Evolutionary conservation across 257 asterid genomes (phyloP), one percentile per base, ranked within the genome.

Genomic region (Ilex aquifolium): DNA sequence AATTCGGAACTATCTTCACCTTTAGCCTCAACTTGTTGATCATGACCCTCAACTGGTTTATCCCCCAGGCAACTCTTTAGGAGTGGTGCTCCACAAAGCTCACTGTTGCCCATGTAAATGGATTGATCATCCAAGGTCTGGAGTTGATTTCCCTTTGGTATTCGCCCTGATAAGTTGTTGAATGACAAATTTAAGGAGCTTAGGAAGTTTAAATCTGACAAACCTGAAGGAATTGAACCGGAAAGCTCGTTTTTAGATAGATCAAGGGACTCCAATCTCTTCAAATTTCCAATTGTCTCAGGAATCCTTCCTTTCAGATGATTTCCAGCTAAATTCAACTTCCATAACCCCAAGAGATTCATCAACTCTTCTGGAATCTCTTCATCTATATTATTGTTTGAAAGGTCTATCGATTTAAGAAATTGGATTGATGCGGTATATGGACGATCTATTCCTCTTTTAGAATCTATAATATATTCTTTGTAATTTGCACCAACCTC

Each of bases 281-380:
- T 62, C 77, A 75, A n/a, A 7, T 71, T 57, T 42, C 56, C 74
- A 48, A 75, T 67, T 15, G 31, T 56, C 60, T 15, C 48, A 7
- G 79, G 82, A 30, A 77, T 73, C 46, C 12, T 73, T 44, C 80
- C 82, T 8, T 40, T 62, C 31, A 77, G 39, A 64, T 69, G 55
- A 53, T 77, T 77, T 60, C 16, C 66, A 21, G 79, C 69, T 48
- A 77, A 6, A 16, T 77, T 74, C 11, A 79, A 69, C 2, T 75
- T 70, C 51, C 55, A 31, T 65, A 76, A 44, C n/a, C 69, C 69
- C 27, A 51, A 63, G 14, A 79, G 74, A 14, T 66, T 32, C 7
- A 80, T 72, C 7, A 81, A 1, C 31, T 58, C 79, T 36, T 14
- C 40, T 12, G 83, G 83, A 39, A 80, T 74, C 3, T 63, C 67